Evolutionary conservation across 768 basidiomycete genomes (phyloP).

Genomic region (Termitomyces sp.): DNA sequence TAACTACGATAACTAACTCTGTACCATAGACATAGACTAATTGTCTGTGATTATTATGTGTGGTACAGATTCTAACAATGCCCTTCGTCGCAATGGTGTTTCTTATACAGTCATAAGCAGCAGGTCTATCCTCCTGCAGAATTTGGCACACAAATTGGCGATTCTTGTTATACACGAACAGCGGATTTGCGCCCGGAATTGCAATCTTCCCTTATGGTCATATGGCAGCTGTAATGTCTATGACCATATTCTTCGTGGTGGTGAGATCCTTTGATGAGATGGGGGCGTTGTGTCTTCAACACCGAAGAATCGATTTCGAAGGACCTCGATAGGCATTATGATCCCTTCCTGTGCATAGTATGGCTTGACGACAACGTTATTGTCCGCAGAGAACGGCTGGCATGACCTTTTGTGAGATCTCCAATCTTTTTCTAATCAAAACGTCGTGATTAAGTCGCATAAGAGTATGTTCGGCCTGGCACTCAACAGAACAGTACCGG

Average conservation of each 20-base stretch:
- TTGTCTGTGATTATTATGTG: too few relatives aligned
- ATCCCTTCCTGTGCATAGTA: conserved; percentile 21
- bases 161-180: conserved; percentile 47
- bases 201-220: background rate
- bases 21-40: too few relatives aligned
- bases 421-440: conserved; percentile 41
- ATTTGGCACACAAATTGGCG: conserved; percentile 46
- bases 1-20: too few relatives aligned
- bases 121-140: conserved; percentile 21
- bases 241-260: conserved; percentile 34
- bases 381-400: conserved; percentile 32
- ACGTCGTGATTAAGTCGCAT: background rate
- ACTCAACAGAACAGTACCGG: conserved; percentile 48
- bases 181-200: conserved; percentile 13
- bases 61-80: too few relatives aligned
- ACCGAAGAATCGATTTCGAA: conserved; percentile 24
- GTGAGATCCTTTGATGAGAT: conserved; percentile 15
- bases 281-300: conserved; percentile 17
- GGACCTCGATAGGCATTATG: conserved; percentile 18
- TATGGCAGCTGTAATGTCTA: conserved; percentile 53
- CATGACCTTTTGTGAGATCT: conserved; percentile 41
- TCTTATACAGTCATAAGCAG: conserved; percentile 35
- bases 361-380: conserved; percentile 43
- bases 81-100: conserved; percentile 29
- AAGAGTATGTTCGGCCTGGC: conserved; percentile 29